A percentile compares a stretch with the other conserved stretches of the same genome.
Evolutionary conservation across 331 rosid genomes (phyloP).

Genomic region (Spiraea crenata): DNA sequence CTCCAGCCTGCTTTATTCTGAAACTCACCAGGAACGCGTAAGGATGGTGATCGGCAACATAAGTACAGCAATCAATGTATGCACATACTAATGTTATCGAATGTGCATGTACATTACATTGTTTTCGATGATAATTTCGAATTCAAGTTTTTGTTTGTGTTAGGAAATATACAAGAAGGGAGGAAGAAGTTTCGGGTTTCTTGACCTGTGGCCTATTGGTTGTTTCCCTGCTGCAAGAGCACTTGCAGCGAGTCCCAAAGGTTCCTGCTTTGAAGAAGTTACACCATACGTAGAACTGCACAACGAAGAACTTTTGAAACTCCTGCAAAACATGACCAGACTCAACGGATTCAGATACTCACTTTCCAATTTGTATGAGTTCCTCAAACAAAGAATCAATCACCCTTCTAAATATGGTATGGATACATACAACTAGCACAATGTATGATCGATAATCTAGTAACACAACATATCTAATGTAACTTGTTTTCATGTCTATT

Average conservation of each 20-base stretch:
- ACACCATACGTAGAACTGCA: constrained; percentile 18
- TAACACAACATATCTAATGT: too few relatives aligned
- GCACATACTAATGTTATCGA: too few relatives aligned
- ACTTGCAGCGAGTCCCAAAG: not conserved
- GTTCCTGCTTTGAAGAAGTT: constrained; percentile 16
- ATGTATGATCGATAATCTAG: too few relatives aligned
- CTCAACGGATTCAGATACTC: constrained; percentile 27
- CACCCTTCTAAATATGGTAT: constrained; percentile 27
- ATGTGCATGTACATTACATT: too few relatives aligned
- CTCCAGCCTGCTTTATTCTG: constrained; percentile 20
- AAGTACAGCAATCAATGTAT: constrained; percentile 9
- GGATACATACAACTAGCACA: too few relatives aligned
- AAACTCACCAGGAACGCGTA: constrained; percentile 23
- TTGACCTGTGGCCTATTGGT: constrained; percentile 4
- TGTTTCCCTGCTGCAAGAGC: not conserved
- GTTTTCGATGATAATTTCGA: not conserved
- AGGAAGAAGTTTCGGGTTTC: constrained; percentile 37
- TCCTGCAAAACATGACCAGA: constrained; percentile 14
- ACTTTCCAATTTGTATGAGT: not conserved
- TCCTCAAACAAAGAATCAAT: not conserved
- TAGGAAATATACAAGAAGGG: constrained; percentile 32
- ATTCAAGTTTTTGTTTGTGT: not conserved
- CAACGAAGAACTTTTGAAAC: constrained; percentile 17
- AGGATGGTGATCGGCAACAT: constrained; percentile 19
- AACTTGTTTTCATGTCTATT: too few relatives aligned